phyloP scores from a whole-genome alignment of 257 asterid species.

The Solanum tacnaense region DNA sequence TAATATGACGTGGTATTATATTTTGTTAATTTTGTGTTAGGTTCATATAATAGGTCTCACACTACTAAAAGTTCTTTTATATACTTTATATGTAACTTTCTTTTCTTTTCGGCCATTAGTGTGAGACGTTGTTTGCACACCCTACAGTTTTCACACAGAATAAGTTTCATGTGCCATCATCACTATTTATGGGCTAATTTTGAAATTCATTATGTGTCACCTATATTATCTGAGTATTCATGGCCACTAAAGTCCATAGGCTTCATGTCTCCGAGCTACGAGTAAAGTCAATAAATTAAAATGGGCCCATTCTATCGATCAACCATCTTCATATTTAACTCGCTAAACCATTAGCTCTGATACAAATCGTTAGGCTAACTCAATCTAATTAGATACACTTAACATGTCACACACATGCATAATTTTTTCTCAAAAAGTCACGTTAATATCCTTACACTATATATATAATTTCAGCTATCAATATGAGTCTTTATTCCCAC shows the following conservation, averaged over 20 bases:
- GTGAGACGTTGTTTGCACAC: neutral
- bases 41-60: neutral
- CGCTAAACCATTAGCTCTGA: neutral
- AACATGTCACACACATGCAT: neutral
- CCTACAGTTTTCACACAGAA: neutral
- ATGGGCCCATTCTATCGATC: neutral
- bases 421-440: neutral
- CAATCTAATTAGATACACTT: neutral
- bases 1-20: neutral
- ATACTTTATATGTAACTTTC: neutral
- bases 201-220: neutral
- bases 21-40: neutral
- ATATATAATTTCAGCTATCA: neutral
- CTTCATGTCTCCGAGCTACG: neutral
- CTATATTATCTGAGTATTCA: neutral
- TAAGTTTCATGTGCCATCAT: neutral
- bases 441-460: neutral
- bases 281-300: too few relatives aligned
- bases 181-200: neutral
- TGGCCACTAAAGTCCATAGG: neutral
- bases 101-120: rapidly evolving
- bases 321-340: neutral
- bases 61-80: neutral
- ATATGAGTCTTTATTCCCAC: neutral
- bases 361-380: too few relatives aligned